A percentile compares a stretch with the other conserved stretches of the same genome.
Conservation (phyloP, 75 land plant genomes). For the Sequoia sempervirens region DNA sequence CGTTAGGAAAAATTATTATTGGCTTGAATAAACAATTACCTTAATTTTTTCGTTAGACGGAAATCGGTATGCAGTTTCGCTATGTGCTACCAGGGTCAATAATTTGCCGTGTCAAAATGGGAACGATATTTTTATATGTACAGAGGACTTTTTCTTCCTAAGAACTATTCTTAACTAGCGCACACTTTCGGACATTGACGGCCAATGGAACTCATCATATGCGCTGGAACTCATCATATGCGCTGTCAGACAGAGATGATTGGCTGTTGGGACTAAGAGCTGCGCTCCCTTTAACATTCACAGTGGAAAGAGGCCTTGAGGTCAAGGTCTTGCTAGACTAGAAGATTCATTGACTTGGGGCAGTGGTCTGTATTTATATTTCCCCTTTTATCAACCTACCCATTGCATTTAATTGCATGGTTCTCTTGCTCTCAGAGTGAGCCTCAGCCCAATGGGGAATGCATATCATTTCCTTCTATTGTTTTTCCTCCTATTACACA, state of each 20-base stretch:
- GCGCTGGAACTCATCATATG: too few relatives aligned
- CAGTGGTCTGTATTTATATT: background rate
- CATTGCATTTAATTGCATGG: background rate
- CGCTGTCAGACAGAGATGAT: background rate
- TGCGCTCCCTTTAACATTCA: background rate
- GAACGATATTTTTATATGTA: too few relatives aligned
- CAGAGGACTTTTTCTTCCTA: background rate
- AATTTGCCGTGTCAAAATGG: too few relatives aligned
- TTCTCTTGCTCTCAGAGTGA: background rate
- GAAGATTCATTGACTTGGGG: background rate
- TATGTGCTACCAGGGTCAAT: too few relatives aligned
- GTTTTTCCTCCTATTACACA: background rate
- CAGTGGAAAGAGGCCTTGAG: background rate
- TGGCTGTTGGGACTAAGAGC: background rate
- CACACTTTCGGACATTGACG: background rate
- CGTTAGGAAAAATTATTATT: too few relatives aligned
- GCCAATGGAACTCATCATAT: background rate
- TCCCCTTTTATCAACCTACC: background rate
- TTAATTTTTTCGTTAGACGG: too few relatives aligned
- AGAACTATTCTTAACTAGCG: background rate
- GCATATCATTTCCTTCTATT: background rate
- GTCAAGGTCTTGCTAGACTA: slow-evolving; percentile 2
- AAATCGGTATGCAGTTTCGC: too few relatives aligned
- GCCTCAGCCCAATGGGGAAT: background rate
- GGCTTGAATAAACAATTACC: too few relatives aligned